Percentiles rank a stretch among this genome's conserved stretches.
Conservation (phyloP, 768 basidiomycete species). For the Hericium coralloides region DNA sequence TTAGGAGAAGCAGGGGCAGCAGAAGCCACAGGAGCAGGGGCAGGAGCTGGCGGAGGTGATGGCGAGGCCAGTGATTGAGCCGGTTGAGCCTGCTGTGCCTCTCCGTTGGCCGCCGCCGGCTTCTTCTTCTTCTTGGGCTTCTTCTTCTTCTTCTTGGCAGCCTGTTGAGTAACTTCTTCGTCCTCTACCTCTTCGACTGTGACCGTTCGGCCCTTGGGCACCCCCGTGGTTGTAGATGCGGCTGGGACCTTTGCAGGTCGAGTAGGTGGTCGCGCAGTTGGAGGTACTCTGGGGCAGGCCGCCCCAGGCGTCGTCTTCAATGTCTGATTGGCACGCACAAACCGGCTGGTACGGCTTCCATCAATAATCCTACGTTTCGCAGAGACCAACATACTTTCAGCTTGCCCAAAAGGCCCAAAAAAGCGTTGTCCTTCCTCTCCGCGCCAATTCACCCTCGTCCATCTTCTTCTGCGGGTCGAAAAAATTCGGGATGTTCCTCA, state of each 20-base stretch:
- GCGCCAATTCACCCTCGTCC: conserved; percentile 33
- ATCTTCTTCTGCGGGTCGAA: conserved; percentile 37
- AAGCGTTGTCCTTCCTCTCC: conserved; percentile 62
- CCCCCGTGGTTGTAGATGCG: not conserved
- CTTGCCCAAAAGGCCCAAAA: conserved; percentile 67
- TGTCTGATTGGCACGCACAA: conserved; percentile 44
- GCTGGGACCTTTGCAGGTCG: not conserved
- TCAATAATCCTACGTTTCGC: not conserved
- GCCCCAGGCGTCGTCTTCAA: conserved; percentile 26
- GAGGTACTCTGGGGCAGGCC: conserved; percentile 1
- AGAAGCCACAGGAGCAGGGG: not conserved
- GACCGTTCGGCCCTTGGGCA: conserved; percentile 29
- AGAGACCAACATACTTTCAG: conserved; percentile 41
- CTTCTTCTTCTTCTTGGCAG: conserved; percentile 59
- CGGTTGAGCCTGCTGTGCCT: conserved; percentile 14
- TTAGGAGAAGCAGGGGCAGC: not conserved
- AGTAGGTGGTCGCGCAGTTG: not conserved
- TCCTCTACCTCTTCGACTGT: conserved; percentile 72
- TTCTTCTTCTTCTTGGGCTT: conserved; percentile 65
- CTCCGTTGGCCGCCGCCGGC: conserved; percentile 18
- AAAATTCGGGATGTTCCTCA: conserved; percentile 44
- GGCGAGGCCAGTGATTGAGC: conserved; percentile 12
- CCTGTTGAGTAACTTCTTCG: conserved; percentile 38
- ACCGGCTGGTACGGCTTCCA: conserved; percentile 35
- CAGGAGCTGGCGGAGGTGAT: not conserved